Evolutionary conservation across 768 basidiomycete species (phyloP), one percentile per base, ranked within the genome.

Genomic region (Lactarius akahatsu): DNA sequence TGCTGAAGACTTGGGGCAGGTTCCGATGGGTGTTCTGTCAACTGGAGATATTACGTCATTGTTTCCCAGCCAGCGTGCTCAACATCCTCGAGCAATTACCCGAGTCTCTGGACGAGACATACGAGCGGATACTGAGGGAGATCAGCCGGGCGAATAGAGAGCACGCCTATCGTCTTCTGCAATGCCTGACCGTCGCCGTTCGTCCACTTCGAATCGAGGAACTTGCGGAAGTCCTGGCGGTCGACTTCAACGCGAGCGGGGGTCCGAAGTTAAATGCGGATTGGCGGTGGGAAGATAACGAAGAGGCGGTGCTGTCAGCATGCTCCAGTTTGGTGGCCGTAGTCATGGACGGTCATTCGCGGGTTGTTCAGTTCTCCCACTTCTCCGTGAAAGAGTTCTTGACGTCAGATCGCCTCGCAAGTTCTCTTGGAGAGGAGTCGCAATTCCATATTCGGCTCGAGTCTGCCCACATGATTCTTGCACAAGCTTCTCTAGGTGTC

Each of bases 1-100:
- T 5, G 18, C 36, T 34, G 8, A 36, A 4, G 1, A 28, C 18
- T 9, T 18, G 5, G 5, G 15, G 16, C 26, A 60, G 59, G 59
- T 60, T 60, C 26, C 59, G 59, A 41, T 60, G 38, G 32, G 40
- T 59, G 7, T 59, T 26, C 16, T 59, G 58, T 23, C 58, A 59
- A 28, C 13, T 59, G 7, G 58, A 60, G 20, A 28, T 38, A 10
- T 34, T 60, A 23, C 38, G 59, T 1, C 23, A 41, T 23, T 45
- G 59, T 32, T 38, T 41, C 32, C 32, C 38, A 9, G 28, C 28
- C 28, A 28, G 28, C 28, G 28, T 28, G 28, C 28, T 28, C 28
- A 28, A 28, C 2, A 28, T 28, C 28, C 28, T 28, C 28, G 28
- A 28, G 2, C 28, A 28, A 28, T 28, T 28, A 28, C 28, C 28